Base-by-base conservation (phyloP, 176 grass and related monocot species). In the Hordeum vulgare region DNA sequence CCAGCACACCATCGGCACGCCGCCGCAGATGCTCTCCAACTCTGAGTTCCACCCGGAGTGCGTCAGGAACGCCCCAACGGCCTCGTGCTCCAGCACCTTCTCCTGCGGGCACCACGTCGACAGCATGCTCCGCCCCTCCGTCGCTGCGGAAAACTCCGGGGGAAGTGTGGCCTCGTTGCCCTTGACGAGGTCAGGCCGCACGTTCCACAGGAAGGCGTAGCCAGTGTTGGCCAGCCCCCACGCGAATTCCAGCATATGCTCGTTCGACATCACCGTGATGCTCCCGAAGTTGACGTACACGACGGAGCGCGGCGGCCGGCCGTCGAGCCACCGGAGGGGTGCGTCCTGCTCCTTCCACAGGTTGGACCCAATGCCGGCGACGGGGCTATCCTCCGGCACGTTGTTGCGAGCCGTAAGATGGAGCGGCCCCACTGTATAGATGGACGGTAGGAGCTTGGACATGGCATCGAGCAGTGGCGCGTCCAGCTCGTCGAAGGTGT, bases 11-110 rank as follows among this genome's bases (percentile, higher is more conserved):
- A 83, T 86, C 10, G 83, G 66, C 79, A 92, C 83, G 45, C 86
- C 90, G 75, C 40, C 83, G 61, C 69, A 24, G 12, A 92, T 67
- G 64, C 82, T 86, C 86, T 97, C 94, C 24, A 92, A 14, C n/a
- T 87, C 86, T 2, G 94, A 94, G 91, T 97, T 97, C 94, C 94
- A 97, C 1, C 94, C 89, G 13, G 85, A 97, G 77, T 97, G 94
- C 0, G 91, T 94, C n/a, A 97, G 76, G 81, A 97, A 94, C 59
- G 88, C 92, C 41, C 94, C 91, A 0, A 94, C 85, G 0, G 94
- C 80, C 17, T 74, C 61, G 70, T 91, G 89, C 18, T 36, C 74
- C 47, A 91, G 86, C 45, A 91, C 86, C 27, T n/a, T 67, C 58
- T 47, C 90, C 73, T 85, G 82, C 37, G 86, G 90, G 66, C 90